These are phyloP conservation scores for Kurtzmaniella quercitrusa DNA, from an alignment of 1,139 yeast species.

Conservation along the genomic window DNA sequence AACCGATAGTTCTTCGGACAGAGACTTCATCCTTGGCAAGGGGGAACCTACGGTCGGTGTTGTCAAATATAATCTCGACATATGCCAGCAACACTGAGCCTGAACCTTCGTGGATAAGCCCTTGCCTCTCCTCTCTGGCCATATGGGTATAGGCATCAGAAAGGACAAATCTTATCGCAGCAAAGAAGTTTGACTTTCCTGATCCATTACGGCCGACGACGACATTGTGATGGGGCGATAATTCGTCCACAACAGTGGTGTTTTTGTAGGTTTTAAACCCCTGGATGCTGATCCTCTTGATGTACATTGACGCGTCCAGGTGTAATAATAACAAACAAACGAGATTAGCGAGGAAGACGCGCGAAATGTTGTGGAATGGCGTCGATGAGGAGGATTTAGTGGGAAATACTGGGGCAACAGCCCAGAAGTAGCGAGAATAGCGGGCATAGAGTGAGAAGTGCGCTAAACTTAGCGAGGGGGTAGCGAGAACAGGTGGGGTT, in stretches of 20 bases:
- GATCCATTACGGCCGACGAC: slow-evolving; percentile 96
- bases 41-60: slow-evolving; percentile 72
- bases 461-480: too few species aligned
- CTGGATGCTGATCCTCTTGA: slow-evolving; percentile 61
- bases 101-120: slow-evolving; percentile 84
- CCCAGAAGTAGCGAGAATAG: too few species aligned
- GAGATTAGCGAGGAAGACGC: neutral
- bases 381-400: neutral
- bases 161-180: slow-evolving; percentile 89
- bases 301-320: slow-evolving; percentile 25
- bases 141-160: slow-evolving; percentile 88
- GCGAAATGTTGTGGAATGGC: neutral
- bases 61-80: slow-evolving; percentile 86
- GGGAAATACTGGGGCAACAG: neutral
- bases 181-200: slow-evolving; percentile 93
- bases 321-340: neutral
- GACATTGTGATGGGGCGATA: slow-evolving; percentile 83
- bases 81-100: slow-evolving; percentile 92
- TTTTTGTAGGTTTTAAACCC: slow-evolving; percentile 95
- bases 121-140: slow-evolving; percentile 86
- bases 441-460: too few species aligned
- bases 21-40: slow-evolving; percentile 63
- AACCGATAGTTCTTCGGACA: slow-evolving; percentile 84
- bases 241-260: slow-evolving; percentile 68
- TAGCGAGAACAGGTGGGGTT: too few species aligned